Evolutionary conservation across 2,329 filamentous ascomycete species (phyloP), one percentile per base, ranked within the genome.

Genomic region (Cladorrhinum sp.): DNA sequence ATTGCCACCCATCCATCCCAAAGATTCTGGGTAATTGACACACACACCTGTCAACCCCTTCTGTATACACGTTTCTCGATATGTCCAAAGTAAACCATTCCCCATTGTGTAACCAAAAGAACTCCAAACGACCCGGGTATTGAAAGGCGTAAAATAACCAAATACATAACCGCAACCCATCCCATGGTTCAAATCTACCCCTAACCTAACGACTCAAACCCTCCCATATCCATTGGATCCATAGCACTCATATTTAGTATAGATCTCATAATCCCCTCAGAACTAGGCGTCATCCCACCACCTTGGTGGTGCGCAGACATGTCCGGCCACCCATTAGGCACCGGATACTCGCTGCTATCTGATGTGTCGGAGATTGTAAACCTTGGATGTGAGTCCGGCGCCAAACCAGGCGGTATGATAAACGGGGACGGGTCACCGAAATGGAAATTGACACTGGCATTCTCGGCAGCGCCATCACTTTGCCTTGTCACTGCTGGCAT

Each of bases 181-280:
- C 22, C 24, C 7, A 22, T n/a, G n/a, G n/a, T 16, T 51, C 50
- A 9, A 50, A 27, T 13, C 48, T 50, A 56, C 45, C 20, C n/a
- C 13, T 36, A 36, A 13, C 24, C 45, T 38, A 64, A 10, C 59
- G 52, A 53, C 66, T 68, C 8, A 64, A 25, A 60, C 81, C 79
- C 81, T 81, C 70, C 72, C 41, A 73, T 57, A 12, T 84, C 83
- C 81, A 87, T 85, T 10, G 80, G 79, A 64, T 87, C 84, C 78
- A 87, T 84, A 0, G 82, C 77, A 7, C 80, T 81, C 75, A 86
- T 80, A 58, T 79, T 81, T 79, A 85, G 83, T 59, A 86, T 72
- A 8, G 82, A 79, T 60, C 81, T 76, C 51, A 87, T 71, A 49
- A 87, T 78, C 0, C 83, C 83, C 53, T 86, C 83, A 0, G 82